Evolutionary conservation across 257 asterid species (phyloP).

Genomic region (Solanum appendiculatum): DNA sequence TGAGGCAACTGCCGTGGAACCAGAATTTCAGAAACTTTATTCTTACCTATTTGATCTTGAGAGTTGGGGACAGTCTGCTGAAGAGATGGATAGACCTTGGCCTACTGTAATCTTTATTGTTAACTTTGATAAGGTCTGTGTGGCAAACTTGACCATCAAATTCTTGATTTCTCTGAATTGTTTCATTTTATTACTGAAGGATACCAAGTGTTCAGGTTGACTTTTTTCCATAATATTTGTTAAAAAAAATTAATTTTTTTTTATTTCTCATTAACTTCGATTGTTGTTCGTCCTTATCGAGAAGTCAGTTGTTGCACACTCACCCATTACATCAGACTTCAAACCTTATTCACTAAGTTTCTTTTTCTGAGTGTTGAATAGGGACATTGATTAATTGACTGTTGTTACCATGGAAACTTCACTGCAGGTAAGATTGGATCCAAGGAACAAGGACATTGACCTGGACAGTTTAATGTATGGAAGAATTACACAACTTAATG

Average conservation of each 20-base stretch:
- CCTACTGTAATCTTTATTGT: conserved; percentile 83
- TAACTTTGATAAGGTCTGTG: conserved; percentile 82
- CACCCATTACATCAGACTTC: not conserved
- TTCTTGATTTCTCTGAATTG: not conserved
- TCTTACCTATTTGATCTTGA: conserved; percentile 80
- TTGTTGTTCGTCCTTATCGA: not conserved
- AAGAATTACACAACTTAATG: conserved; percentile 48
- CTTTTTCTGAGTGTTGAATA: not conserved
- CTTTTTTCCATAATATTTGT: not conserved
- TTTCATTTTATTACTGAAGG: conserved; percentile 3
- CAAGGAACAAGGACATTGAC: conserved; percentile 78
- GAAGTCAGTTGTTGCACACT: not conserved
- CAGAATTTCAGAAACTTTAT: conserved; percentile 85
- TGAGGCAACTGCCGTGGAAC: conserved; percentile 81
- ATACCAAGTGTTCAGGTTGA: not conserved
- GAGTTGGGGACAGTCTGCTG: conserved; percentile 44
- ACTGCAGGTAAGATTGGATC: conserved; percentile 79
- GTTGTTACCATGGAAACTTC: not conserved
- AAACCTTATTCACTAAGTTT: not conserved
- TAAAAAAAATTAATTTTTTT: not conserved
- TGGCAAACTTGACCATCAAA: conserved; percentile 9
- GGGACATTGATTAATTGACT: not conserved
- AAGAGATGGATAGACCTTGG: conserved; percentile 76
- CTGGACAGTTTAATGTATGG: conserved; percentile 82
- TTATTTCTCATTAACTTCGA: not conserved